Conservation (phyloP, 257 asterid genomes). For the Salvia rosmarinus region DNA sequence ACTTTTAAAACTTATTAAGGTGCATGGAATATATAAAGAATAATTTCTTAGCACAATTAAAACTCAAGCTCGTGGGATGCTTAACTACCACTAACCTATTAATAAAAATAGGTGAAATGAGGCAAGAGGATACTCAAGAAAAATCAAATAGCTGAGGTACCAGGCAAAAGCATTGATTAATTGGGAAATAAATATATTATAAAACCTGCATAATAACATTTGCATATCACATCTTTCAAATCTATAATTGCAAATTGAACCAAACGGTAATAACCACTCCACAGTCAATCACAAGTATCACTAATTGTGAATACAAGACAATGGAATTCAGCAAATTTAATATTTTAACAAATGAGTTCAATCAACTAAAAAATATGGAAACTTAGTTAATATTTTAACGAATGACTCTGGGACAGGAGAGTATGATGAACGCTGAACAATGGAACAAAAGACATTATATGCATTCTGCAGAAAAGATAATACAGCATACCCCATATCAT, state of each 20-base stretch:
- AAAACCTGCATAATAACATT: background rate
- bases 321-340: background rate
- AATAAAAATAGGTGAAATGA: background rate
- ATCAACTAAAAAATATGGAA: background rate
- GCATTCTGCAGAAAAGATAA: background rate
- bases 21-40: background rate
- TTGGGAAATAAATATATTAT: background rate
- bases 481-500: conserved; percentile 10
- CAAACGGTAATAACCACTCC: background rate
- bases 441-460: background rate
- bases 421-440: background rate
- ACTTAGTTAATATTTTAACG: background rate
- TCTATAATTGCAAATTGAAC: background rate
- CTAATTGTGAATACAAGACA: conserved; percentile 12
- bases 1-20: conserved; percentile 13
- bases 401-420: conserved; percentile 8
- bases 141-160: background rate
- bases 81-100: conserved; percentile 14
- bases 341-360: conserved; percentile 16
- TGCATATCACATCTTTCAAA: conserved; percentile 10
- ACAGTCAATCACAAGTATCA: background rate
- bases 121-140: background rate
- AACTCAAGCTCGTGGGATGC: background rate
- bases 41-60: conserved; percentile 4
- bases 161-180: background rate